Evolutionary conservation across 805 yeast species (phyloP).

Genomic region (Sugiyamaella lignohabitans): DNA sequence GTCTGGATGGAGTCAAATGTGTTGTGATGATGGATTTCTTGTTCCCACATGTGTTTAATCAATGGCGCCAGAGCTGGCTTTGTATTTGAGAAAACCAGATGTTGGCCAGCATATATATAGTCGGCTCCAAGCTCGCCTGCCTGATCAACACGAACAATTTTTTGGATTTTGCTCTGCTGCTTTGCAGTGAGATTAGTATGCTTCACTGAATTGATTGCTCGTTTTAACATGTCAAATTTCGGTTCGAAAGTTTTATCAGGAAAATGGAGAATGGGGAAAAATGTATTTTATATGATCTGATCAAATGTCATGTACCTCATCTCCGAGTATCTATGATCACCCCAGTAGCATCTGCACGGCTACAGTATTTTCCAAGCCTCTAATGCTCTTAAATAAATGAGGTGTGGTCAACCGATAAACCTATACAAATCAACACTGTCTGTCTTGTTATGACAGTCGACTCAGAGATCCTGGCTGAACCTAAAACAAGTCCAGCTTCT

Average conservation of each 20-base stretch:
- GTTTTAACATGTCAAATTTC: constrained; percentile 25
- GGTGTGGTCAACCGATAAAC: background rate
- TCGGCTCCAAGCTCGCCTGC: constrained; percentile 98
- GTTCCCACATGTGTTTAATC: constrained; percentile 96
- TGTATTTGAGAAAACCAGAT: constrained; percentile 60
- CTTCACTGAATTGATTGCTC: constrained; percentile 20
- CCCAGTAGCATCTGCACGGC: too few relatives aligned
- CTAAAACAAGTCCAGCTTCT: too few relatives aligned
- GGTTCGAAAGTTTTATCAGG: too few relatives aligned
- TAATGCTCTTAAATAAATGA: too few relatives aligned
- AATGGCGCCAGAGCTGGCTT: constrained; percentile 73
- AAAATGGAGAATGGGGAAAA: background rate
- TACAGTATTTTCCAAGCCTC: too few relatives aligned
- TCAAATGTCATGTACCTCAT: background rate
- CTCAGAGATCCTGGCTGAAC: too few relatives aligned
- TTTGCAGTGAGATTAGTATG: constrained; percentile 15
- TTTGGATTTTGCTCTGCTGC: constrained; percentile 24
- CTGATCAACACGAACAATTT: constrained; percentile 78
- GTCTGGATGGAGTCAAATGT: constrained; percentile 77
- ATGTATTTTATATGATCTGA: background rate
- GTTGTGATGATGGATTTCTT: constrained; percentile 83
- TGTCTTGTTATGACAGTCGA: too few relatives aligned
- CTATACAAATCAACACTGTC: too few relatives aligned
- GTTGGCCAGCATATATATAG: constrained; percentile 88
- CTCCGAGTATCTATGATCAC: too few relatives aligned